Conservation (phyloP, 169 alveolate genomes). For the Cryptosporidium ryanae region DNA sequence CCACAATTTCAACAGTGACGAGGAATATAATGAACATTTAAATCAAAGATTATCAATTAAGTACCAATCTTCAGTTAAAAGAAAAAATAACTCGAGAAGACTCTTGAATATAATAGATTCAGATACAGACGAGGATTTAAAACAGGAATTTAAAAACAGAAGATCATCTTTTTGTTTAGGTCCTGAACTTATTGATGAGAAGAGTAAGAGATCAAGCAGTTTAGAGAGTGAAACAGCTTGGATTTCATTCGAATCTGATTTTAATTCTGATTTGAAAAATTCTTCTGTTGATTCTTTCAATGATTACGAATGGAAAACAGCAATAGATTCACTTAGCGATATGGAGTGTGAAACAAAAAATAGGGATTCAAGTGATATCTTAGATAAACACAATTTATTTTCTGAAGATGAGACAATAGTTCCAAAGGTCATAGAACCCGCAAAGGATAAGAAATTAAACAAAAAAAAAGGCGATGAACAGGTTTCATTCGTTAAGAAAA, state of each 20-base stretch:
- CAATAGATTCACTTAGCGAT: constrained; percentile 10
- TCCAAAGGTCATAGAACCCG: neutral
- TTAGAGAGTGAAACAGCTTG: neutral
- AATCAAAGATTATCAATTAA: constrained; percentile 31
- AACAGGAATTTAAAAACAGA: neutral
- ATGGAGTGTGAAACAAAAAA: constrained; percentile 1
- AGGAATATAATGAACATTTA: neutral
- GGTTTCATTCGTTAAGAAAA: constrained; percentile 25
- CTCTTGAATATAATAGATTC: constrained; percentile 19
- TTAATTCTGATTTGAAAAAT: neutral
- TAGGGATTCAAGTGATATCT: neutral
- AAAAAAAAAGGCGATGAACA: neutral
- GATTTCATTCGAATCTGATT: constrained; percentile 44
- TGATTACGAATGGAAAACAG: constrained; percentile 48
- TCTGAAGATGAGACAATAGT: neutral
- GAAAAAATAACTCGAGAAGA: constrained; percentile 40
- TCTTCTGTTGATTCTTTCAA: constrained; percentile 12
- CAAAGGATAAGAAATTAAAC: neutral
- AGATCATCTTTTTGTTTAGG: constrained; percentile 73
- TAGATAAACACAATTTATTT: neutral
- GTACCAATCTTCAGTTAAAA: constrained; percentile 70
- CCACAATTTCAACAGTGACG: constrained; percentile 11
- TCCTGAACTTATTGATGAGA: constrained; percentile 51
- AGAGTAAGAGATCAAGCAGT: neutral
- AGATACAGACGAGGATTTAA: constrained; percentile 17